phyloP scores from a whole-genome alignment of 148 eudicot species.

The Vaccinium corymbosum region DNA sequence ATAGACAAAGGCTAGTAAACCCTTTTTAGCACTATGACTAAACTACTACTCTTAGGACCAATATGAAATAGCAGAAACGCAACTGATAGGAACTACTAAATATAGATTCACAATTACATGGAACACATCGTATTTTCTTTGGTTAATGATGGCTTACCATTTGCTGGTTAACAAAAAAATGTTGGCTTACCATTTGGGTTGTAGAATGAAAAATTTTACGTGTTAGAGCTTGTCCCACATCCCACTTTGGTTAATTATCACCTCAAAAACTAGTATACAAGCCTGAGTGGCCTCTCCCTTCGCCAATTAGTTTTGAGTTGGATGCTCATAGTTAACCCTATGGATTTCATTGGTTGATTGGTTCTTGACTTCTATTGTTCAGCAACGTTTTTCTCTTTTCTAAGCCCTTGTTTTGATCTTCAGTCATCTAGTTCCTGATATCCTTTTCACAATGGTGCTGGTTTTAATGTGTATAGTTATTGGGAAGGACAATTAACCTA shows the following conservation, averaged over 20 bases:
- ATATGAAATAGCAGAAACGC: no score
- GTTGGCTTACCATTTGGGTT: neutral
- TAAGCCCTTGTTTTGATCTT: neutral
- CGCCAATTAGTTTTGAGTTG: neutral
- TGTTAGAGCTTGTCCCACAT: neutral
- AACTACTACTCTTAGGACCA: no score
- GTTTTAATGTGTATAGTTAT: constrained; percentile 41
- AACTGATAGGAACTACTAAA: no score
- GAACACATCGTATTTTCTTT: no score
- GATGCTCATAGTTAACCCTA: neutral
- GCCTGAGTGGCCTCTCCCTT: neutral
- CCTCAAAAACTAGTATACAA: neutral
- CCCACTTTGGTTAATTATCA: neutral
- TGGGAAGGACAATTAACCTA: constrained; percentile 85
- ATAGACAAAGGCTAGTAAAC: no score
- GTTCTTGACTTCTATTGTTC: constrained; percentile 5
- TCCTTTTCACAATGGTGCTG: neutral
- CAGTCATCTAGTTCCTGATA: neutral
- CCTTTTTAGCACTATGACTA: no score
- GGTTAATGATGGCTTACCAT: no score
- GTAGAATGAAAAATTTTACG: neutral
- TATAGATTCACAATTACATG: no score
- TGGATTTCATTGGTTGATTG: neutral
- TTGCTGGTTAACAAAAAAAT: neutral
- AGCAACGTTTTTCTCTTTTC: neutral